Base-by-base conservation (phyloP, 1,284 basidiomycete genomes). In the Trametes polyzona region DNA sequence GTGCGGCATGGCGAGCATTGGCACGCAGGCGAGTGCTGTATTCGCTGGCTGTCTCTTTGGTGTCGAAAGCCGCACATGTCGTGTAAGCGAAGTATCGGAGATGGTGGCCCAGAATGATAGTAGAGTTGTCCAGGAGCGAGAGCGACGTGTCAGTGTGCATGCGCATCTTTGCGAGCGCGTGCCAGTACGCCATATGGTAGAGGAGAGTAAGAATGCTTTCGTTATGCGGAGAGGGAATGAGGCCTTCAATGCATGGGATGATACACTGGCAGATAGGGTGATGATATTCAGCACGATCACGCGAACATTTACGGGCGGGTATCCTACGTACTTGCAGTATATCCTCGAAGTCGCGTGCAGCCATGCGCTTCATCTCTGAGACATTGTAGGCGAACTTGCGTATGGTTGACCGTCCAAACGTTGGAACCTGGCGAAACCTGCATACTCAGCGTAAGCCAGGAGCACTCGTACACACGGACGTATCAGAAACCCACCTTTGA, bases 181-280 rank as follows among this genome's bases (percentile, higher is more conserved):
- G 72, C 68, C 69, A 70, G 11, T 65, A 37, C 1, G 63, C 63
- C 4, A 66, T 26, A 0, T 36, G 19, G 57, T 61, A 73, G 0
- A 74, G 59, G 0, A 74, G 56, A 1, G 61, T 47, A 10, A 56
- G 29, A 3, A 72, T 52, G 1, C 23, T 30, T 1, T 49, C 42
- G 42, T 72, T 60, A 41, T 70, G 64, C 5, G 51, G 54, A 3
- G 55, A 48, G 1, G 56, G 58, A 9, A 73, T 46, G 1, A 74
- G 61, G 0, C 71, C 71, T 43, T 73, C 69, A 47, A 74, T 65
- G 5, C 56, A 58, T 7, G 71, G 71, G 1, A 72, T 67, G 10
- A 56, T 44, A 44, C 70, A 72, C 69, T 72, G 17, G 3, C 1
- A 39, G 6, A n/a, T 7, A 27, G 23, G 29, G 33, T 29, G 17